Evolutionary conservation across 2,329 filamentous ascomycete genomes (phyloP).

Genomic region (Fusarium metavorans): DNA sequence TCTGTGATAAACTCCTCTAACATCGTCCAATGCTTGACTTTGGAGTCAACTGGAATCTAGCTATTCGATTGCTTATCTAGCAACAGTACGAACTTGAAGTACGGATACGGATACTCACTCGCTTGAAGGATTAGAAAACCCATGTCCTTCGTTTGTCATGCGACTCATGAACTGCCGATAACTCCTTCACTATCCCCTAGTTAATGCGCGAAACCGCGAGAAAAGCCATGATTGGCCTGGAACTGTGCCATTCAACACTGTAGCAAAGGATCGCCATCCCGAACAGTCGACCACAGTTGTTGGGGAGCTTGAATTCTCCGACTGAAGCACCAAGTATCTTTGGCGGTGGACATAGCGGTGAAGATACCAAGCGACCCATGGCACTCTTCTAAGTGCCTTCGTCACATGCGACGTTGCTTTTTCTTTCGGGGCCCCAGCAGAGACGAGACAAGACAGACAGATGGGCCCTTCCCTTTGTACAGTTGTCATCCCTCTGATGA

Average conservation of each 20-base stretch:
- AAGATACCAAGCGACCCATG: conserved; percentile 30
- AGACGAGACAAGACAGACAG: not conserved
- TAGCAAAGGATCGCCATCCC: conserved; percentile 4
- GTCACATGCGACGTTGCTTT: conserved; percentile 37
- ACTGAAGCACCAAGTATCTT: conserved; percentile 21
- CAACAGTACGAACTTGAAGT: not conserved
- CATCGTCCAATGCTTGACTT: not conserved
- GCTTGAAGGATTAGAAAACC: not conserved
- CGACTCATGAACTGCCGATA: conserved; percentile 2
- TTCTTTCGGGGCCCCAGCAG: conserved; percentile 7
- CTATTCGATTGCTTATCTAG: not conserved
- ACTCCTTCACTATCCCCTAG: not conserved
- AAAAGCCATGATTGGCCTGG: not conserved
- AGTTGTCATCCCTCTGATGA: conserved; percentile 5
- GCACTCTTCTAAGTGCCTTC: conserved; percentile 12
- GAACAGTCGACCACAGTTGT: conserved; percentile 5
- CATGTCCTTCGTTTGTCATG: not conserved
- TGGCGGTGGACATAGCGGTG: conserved; percentile 30
- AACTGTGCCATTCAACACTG: not conserved
- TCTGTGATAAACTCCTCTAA: not conserved
- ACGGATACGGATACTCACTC: not conserved
- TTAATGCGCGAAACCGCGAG: not conserved
- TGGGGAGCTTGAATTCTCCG: conserved; percentile 10
- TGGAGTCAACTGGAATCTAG: not conserved
- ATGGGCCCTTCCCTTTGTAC: not conserved